phyloP scores from a whole-genome alignment of 2,329 filamentous ascomycete genomes.

The Xylaria sp. region DNA sequence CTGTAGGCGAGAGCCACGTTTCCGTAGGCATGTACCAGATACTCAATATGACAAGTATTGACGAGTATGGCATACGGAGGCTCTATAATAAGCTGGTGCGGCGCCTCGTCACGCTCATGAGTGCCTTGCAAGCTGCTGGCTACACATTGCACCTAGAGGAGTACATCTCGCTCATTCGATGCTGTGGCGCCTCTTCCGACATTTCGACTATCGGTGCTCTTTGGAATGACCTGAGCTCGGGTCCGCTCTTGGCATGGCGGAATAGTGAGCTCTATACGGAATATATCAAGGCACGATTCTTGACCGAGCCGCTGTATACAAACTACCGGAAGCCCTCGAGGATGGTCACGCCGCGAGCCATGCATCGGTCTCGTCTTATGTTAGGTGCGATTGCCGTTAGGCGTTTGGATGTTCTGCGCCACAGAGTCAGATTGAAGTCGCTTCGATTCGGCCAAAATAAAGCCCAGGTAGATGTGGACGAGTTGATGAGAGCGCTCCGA shows the following conservation, averaged over 20 bases:
- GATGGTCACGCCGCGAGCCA: slow-evolving; percentile 55
- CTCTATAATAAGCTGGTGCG: slow-evolving; percentile 55
- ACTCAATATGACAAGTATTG: slow-evolving; percentile 54
- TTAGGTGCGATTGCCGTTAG: slow-evolving; percentile 15
- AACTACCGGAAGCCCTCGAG: slow-evolving; percentile 58
- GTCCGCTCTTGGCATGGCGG: slow-evolving; percentile 41
- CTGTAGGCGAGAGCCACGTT: slow-evolving; percentile 55
- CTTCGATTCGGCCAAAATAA: slow-evolving; percentile 51
- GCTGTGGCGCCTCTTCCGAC: slow-evolving; percentile 60
- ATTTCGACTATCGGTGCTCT: slow-evolving; percentile 50
- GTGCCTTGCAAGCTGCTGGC: slow-evolving; percentile 48
- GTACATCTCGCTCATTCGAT: slow-evolving; percentile 59
- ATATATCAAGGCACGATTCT: slow-evolving; percentile 60
- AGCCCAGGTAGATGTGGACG: slow-evolving; percentile 43
- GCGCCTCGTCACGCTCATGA: slow-evolving; percentile 52
- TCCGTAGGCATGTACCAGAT: slow-evolving; percentile 55
- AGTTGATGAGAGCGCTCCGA: slow-evolving; percentile 48
- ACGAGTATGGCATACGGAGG: slow-evolving; percentile 59
- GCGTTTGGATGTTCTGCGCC: slow-evolving; percentile 43
- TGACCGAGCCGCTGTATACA: slow-evolving; percentile 59
- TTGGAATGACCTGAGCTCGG: slow-evolving; percentile 50
- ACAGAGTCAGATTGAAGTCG: slow-evolving; percentile 27
- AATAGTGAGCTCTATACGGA: slow-evolving; percentile 53
- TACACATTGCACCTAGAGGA: slow-evolving; percentile 53
- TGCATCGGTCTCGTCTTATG: slow-evolving; percentile 46